A percentile compares a stretch with the other conserved stretches of the same genome.
Conservation (phyloP, 2,329 filamentous ascomycete genomes). For the Paracoccidioides lutzii region DNA sequence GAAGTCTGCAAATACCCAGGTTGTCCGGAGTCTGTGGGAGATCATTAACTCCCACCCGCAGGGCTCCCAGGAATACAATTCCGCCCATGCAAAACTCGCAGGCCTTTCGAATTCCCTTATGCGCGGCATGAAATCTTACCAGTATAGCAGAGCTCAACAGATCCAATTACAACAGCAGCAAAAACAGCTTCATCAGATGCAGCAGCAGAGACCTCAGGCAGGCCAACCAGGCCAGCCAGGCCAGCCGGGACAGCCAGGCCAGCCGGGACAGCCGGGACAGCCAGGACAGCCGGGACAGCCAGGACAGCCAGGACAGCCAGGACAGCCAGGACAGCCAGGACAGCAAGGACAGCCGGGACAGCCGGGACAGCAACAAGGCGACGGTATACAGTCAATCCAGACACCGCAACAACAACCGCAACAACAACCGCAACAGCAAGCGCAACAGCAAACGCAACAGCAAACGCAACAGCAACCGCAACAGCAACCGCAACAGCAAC, state of each 20-base stretch:
- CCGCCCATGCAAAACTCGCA: conserved; percentile 39
- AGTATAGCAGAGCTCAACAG: conserved; percentile 17
- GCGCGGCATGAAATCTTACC: conserved; percentile 37
- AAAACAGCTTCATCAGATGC: conserved; percentile 19
- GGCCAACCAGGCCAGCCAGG: background rate
- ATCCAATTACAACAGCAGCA: conserved; percentile 20
- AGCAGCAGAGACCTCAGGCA: conserved; percentile 14
- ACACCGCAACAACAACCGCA: conserved; percentile 14
- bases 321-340: too few relatives aligned
- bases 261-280: too few relatives aligned
- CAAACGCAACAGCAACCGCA: conserved; percentile 13
- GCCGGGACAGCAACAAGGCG: too few relatives aligned
- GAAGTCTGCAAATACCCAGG: conserved; percentile 43
- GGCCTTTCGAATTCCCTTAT: conserved; percentile 41
- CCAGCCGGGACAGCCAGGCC: too few relatives aligned
- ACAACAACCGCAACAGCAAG: conserved; percentile 20
- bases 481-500: conserved; percentile 18
- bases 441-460: conserved; percentile 19
- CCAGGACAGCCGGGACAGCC: too few relatives aligned
- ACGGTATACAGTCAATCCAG: too few relatives aligned
- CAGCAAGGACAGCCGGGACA: too few relatives aligned
- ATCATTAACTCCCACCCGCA: conserved; percentile 37
- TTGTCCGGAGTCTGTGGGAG: conserved; percentile 44
- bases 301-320: too few relatives aligned
- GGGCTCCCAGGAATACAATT: conserved; percentile 38